A percentile compares a stretch with the other conserved stretches of the same genome.
Conservation (phyloP, 2,329 filamentous ascomycete genomes). For the Penicillium sp. region DNA sequence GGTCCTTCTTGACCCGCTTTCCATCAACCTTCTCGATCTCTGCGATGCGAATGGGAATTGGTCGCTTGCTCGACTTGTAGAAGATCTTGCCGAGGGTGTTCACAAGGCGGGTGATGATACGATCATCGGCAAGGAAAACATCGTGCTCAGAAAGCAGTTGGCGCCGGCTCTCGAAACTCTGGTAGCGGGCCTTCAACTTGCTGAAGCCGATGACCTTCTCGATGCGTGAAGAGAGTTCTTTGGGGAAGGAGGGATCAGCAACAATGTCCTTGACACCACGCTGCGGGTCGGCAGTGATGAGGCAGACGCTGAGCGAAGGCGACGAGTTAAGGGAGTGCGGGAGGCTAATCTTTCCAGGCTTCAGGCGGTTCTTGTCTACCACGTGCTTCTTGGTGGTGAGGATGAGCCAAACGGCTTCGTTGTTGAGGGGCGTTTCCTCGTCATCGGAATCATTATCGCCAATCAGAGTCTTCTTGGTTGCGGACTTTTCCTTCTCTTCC, state of each 20-base stretch:
- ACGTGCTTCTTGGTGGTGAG: slow-evolving; percentile 67
- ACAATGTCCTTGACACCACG: slow-evolving; percentile 88
- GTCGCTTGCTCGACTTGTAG: slow-evolving; percentile 84
- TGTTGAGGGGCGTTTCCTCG: slow-evolving; percentile 45
- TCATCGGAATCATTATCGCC: slow-evolving; percentile 47
- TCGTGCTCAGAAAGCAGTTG: slow-evolving; percentile 86
- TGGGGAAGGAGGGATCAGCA: slow-evolving; percentile 69
- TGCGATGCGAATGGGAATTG: slow-evolving; percentile 76
- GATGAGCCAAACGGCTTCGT: slow-evolving; percentile 60
- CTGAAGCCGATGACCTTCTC: slow-evolving; percentile 75
- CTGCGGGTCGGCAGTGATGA: slow-evolving; percentile 82
- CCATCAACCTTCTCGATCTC: slow-evolving; percentile 62
- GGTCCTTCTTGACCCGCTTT: slow-evolving; percentile 60
- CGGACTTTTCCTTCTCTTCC: slow-evolving; percentile 48
- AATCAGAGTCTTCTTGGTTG: slow-evolving; percentile 57
- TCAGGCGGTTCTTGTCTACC: slow-evolving; percentile 72
- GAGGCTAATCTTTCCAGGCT: slow-evolving; percentile 78
- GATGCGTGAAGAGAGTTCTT: slow-evolving; percentile 65
- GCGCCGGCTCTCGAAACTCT: slow-evolving; percentile 81
- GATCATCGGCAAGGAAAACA: slow-evolving; percentile 88
- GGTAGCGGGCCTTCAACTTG: slow-evolving; percentile 87
- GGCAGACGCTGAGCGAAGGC: slow-evolving; percentile 69
- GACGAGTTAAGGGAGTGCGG: slow-evolving; percentile 74
- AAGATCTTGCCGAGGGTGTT: slow-evolving; percentile 86
- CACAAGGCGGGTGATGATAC: slow-evolving; percentile 73